A percentile compares a stretch with the other conserved stretches of the same genome.
Conservation (phyloP, 257 asterid genomes). For the Verbascum thapsus region DNA sequence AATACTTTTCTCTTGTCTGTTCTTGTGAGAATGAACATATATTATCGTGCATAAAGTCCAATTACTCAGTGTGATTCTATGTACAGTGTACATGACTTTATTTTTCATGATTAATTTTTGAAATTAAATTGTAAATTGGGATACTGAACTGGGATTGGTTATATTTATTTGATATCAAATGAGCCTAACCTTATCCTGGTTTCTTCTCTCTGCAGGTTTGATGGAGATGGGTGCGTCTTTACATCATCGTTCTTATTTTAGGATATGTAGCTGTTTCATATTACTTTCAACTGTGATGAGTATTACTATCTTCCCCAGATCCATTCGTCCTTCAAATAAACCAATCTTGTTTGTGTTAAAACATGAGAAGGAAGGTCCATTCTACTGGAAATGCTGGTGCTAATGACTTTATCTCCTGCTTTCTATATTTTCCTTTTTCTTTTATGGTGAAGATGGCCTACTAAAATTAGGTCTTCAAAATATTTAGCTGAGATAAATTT, state of each 20-base stretch:
- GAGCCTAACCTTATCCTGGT: constrained; percentile 30
- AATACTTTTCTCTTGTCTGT: constrained; percentile 16
- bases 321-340: constrained; percentile 13
- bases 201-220: constrained; percentile 75
- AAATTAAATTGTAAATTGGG: background rate
- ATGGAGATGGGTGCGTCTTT: constrained; percentile 93
- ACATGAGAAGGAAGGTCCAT: constrained; percentile 1
- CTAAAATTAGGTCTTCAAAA: background rate
- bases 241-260: constrained; percentile 28
- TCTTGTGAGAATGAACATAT: constrained; percentile 9
- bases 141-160: constrained; percentile 13
- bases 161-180: constrained; percentile 14
- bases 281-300: constrained; percentile 22
- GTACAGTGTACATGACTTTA: constrained; percentile 14
- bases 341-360: background rate
- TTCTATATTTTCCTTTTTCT: background rate
- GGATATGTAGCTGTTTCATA: constrained; percentile 31
- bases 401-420: constrained; percentile 5
- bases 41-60: background rate
- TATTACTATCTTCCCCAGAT: constrained; percentile 7
- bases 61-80: background rate
- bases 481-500: constrained; percentile 12
- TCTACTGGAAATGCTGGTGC: background rate
- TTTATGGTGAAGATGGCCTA: constrained; percentile 2
- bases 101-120: constrained; percentile 1